phyloP scores from a whole-genome alignment of 805 yeast species.

The Ogataea philodendri region DNA sequence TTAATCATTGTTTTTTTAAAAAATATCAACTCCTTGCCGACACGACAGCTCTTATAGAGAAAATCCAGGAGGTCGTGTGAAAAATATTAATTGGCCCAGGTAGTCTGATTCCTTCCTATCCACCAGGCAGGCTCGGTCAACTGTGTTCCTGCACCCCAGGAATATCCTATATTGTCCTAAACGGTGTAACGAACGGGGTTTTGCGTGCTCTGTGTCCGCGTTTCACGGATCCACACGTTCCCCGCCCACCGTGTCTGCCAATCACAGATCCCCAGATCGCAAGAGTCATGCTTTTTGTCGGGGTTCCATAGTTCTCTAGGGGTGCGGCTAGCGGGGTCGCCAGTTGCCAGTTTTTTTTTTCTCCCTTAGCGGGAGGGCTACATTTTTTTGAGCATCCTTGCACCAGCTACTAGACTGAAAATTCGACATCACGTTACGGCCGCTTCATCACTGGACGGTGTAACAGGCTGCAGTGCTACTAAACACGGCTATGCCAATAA shows the following conservation, averaged over 20 bases:
- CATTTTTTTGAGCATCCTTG: background rate
- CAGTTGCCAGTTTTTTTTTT: too few species aligned
- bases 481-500: background rate
- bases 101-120: background rate
- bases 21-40: constrained; percentile 9
- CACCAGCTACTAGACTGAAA: too few species aligned
- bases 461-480: background rate
- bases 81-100: background rate
- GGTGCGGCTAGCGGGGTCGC: constrained; percentile 8
- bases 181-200: too few species aligned
- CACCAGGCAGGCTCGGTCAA: constrained; percentile 8
- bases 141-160: too few species aligned
- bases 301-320: constrained; percentile 3
- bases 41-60: constrained; percentile 8
- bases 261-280: constrained; percentile 2
- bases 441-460: background rate
- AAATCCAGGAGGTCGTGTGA: constrained; percentile 9
- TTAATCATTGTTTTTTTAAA: constrained; percentile 3
- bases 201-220: too few species aligned
- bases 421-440: too few species aligned
- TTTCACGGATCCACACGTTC: too few species aligned
- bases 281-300: constrained; percentile 1
- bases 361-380: too few species aligned
- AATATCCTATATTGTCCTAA: too few species aligned
- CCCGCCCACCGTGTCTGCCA: constrained; percentile 5